Base-by-base conservation (phyloP, 2,329 filamentous ascomycete species). In the Dactylellina haptotyla region DNA sequence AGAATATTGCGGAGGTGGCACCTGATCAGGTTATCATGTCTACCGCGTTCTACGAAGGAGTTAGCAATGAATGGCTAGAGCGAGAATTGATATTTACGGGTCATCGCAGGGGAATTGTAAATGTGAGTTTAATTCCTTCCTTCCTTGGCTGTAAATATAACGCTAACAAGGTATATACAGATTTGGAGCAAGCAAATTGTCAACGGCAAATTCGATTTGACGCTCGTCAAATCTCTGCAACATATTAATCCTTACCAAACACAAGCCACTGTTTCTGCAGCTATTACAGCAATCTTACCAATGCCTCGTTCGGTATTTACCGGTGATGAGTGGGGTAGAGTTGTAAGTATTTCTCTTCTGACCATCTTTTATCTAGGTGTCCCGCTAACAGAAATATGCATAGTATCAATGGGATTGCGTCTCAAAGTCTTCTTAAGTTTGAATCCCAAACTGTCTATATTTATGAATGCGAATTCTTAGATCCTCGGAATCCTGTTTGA, bases 31-130 rank as follows among this genome's bases (percentile, higher is more conserved):
- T 54, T 8, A 74, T 74, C 10, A 85, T 91, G 53, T 88, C 90
- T 0, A 95, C 93, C 75, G 91, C 93, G 1, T 97, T 97, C 80
- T 98, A 98, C 81, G 93, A 98, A 80, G 94, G 94, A 0, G 86
- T 88, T 0, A 90, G 89, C 1, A 95, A 93, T 77, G 95, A 98
- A 81, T 98, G 93, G 92, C 84, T 97, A 2, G 92, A 96, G 81
- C 89, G 90, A 62, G 89, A 90, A 73, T 84, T 99, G 45, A 83
- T 98, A 37, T 93, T 99, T 76, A 98, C 94, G 0, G 95, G 95
- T 0, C 95, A 98, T 79, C 85, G 87, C 75, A 85, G 89, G 57
- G 95, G 95, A 0, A 85, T 93, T 12, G 93, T 96, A 32, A 96
- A 96, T 78, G 88, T 91, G 18, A 90, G 89, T 65, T 9, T 26